A percentile compares a stretch with the other conserved stretches of the same genome.
Conservation (phyloP, 768 basidiomycete species). For the Amanita pseudoporphyria region DNA sequence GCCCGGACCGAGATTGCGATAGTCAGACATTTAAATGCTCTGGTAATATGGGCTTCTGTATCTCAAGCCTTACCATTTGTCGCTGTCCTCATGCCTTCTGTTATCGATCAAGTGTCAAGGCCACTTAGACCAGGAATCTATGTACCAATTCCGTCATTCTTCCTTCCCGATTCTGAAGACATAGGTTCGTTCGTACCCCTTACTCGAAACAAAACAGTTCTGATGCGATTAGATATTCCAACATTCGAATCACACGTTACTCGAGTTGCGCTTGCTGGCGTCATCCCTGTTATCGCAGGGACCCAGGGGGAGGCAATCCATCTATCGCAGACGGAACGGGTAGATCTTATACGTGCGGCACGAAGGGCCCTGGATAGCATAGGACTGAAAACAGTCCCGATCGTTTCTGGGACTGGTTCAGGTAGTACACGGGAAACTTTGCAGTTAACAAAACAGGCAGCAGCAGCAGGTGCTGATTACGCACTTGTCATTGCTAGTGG, state of each 20-base stretch:
- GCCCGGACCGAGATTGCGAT: no score
- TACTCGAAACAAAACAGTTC: neutral
- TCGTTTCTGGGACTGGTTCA: slow-evolving; percentile 78
- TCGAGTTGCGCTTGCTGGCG: slow-evolving; percentile 54
- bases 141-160: slow-evolving; percentile 85
- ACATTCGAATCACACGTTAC: slow-evolving; percentile 62
- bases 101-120: slow-evolving; percentile 26
- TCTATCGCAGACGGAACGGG: slow-evolving; percentile 57
- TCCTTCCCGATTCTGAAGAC: slow-evolving; percentile 65
- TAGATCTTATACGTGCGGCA: slow-evolving; percentile 51
- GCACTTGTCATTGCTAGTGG: slow-evolving; percentile 80
- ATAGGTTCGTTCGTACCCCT: slow-evolving; percentile 46
- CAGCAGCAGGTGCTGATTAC: slow-evolving; percentile 78
- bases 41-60: no score
- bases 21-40: no score
- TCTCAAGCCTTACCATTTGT: no score
- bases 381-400: slow-evolving; percentile 47
- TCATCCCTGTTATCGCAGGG: slow-evolving; percentile 64
- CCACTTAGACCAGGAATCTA: slow-evolving; percentile 68
- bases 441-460: slow-evolving; percentile 65
- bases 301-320: slow-evolving; percentile 86
- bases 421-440: slow-evolving; percentile 81
- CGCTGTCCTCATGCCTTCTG: neutral
- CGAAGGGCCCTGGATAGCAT: slow-evolving; percentile 64
- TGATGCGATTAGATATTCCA: slow-evolving; percentile 38